These are phyloP conservation scores for Alternaria sp. DNA, from an alignment of 2,329 filamentous ascomycete genomes.

Conservation along the genomic window DNA sequence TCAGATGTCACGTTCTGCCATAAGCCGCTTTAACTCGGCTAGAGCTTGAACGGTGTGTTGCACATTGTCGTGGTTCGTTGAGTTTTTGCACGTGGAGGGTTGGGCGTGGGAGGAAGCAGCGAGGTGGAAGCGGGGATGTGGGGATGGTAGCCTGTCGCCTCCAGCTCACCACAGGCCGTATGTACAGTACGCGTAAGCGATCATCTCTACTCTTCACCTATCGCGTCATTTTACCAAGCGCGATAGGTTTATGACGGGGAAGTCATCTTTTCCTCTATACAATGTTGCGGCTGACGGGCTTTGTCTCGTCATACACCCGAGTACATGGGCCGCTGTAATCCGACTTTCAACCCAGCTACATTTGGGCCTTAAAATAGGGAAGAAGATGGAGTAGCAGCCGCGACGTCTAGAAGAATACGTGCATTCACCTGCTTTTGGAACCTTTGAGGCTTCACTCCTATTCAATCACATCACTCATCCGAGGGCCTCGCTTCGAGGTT, in stretches of 20 bases:
- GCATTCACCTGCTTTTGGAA: not conserved
- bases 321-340: no score
- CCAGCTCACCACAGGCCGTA: not conserved
- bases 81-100: conserved; percentile 21
- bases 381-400: not conserved
- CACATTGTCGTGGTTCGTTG: conserved; percentile 24
- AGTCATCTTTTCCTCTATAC: no score
- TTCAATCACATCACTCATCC: not conserved
- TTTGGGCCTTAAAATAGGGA: no score
- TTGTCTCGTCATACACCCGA: no score
- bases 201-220: not conserved
- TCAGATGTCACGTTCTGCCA: not conserved
- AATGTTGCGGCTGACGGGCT: no score
- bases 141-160: not conserved
- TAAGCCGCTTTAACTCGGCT: not conserved
- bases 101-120: conserved; percentile 14
- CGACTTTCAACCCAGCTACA: no score
- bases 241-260: no score
- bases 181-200: not conserved
- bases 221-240: not conserved
- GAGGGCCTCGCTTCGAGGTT: not conserved
- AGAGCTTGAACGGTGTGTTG: conserved; percentile 22
- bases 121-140: conserved; percentile 16
- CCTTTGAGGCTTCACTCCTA: rapidly evolving
- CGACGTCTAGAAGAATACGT: not conserved